Percentiles rank a stretch among this genome's conserved stretches.
Evolutionary conservation across 495 filamentous ascomycete species (phyloP).

Genomic region (Penicillium nucicola): DNA sequence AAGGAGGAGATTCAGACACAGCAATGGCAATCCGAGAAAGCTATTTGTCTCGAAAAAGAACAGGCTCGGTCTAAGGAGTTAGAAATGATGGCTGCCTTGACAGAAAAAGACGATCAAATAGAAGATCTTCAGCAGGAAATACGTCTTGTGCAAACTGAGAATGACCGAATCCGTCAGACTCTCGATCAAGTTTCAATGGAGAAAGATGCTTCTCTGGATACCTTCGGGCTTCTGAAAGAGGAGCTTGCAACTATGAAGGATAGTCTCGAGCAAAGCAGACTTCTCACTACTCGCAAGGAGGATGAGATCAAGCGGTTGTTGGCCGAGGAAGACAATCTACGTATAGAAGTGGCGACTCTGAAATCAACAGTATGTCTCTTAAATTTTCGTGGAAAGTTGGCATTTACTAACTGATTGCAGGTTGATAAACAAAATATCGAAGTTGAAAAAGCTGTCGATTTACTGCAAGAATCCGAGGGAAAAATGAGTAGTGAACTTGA

Average conservation of each 20-base stretch:
- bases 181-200: conserved; percentile 20
- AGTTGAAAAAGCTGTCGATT: conserved; percentile 15
- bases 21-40: conserved; percentile 18
- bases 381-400: not conserved
- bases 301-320: conserved; percentile 22
- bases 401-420: conserved; percentile 14
- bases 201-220: conserved; percentile 12
- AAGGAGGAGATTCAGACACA: conserved; percentile 29
- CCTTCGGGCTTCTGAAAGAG: conserved; percentile 9
- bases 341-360: conserved; percentile 15
- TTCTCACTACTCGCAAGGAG: conserved; percentile 22
- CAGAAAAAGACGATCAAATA: conserved; percentile 44
- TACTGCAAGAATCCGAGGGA: conserved; percentile 20
- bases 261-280: conserved; percentile 13
- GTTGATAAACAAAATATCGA: conserved; percentile 19
- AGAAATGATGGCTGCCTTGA: conserved; percentile 41
- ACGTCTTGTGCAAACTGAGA: conserved; percentile 16
- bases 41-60: conserved; percentile 23
- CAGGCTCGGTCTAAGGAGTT: conserved; percentile 37
- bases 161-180: conserved; percentile 9
- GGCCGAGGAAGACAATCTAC: conserved; percentile 16
- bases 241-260: conserved; percentile 16
- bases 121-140: conserved; percentile 34
- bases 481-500: conserved; percentile 18
- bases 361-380: conserved; percentile 27